Percentiles rank a stretch among this genome's conserved stretches.
Conservation (phyloP, 495 filamentous ascomycete species). For the Darksidea phi region DNA sequence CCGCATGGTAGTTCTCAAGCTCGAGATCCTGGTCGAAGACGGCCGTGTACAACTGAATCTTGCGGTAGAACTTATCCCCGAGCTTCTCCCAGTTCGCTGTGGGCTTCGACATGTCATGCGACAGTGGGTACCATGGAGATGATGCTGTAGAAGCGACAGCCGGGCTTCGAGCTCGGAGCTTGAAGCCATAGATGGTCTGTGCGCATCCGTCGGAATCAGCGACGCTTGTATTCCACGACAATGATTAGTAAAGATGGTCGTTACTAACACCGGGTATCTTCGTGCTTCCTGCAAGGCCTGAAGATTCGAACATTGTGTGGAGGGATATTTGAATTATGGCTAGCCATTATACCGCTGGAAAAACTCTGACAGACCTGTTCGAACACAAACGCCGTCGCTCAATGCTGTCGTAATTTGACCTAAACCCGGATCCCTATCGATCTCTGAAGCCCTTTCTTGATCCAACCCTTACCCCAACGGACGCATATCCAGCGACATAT, state of each 20-base stretch:
- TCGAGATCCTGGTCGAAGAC: conserved; percentile 91
- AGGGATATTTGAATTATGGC: too few relatives aligned
- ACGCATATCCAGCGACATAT: not conserved
- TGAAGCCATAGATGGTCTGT: not conserved
- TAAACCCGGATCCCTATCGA: too few relatives aligned
- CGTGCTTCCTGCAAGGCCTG: too few relatives aligned
- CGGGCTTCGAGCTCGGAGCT: not conserved
- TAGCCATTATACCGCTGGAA: too few relatives aligned
- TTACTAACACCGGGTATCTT: too few relatives aligned
- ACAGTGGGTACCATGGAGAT: not conserved
- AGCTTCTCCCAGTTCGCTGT: conserved; percentile 91
- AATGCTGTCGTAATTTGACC: not conserved
- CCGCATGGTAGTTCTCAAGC: conserved; percentile 90
- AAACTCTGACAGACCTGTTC: not conserved
- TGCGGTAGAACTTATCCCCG: conserved; percentile 90
- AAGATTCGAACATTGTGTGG: too few relatives aligned
- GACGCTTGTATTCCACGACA: too few relatives aligned
- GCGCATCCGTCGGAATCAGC: not conserved
- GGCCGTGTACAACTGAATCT: conserved; percentile 84
- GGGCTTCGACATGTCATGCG: conserved; percentile 53
- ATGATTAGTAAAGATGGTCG: too few relatives aligned
- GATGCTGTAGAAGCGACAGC: not conserved
- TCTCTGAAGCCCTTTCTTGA: conserved; percentile 1
- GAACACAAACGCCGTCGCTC: conserved; percentile 1
- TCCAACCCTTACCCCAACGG: not conserved